Evolutionary conservation across 768 basidiomycete genomes (phyloP).

Genomic region (Dioszegia crocea): DNA sequence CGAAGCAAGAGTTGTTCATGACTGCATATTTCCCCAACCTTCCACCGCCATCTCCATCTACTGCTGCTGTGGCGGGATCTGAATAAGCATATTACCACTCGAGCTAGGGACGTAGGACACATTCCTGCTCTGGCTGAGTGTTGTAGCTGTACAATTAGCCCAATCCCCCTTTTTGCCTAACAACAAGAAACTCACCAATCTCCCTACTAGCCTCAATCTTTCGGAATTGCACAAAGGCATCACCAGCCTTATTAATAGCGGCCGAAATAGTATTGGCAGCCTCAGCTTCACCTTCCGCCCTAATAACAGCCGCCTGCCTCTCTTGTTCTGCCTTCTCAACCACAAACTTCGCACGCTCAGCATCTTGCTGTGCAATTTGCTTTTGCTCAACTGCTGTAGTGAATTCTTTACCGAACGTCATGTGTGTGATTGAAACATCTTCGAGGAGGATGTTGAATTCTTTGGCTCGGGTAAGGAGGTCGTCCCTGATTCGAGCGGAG

Average conservation of each 20-base stretch:
- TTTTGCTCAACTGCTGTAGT: conserved; percentile 91
- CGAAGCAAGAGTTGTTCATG: not conserved
- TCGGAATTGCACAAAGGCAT: conserved; percentile 84
- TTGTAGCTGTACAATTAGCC: conserved; percentile 24
- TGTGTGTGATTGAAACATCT: conserved; percentile 76
- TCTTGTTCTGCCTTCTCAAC: conserved; percentile 99
- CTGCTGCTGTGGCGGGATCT: conserved; percentile 34
- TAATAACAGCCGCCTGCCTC: conserved; percentile 93
- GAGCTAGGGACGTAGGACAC: conserved; percentile 46
- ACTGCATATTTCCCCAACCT: not conserved
- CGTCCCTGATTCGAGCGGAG: conserved; percentile 84
- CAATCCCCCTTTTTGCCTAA: not conserved
- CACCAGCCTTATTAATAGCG: conserved; percentile 65
- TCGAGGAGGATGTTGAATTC: conserved; percentile 95
- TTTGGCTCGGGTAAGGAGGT: conserved; percentile 84
- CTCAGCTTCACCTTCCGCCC: conserved; percentile 97
- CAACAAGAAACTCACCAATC: conserved; percentile 57
- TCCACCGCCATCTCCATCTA: not conserved
- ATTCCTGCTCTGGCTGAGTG: conserved; percentile 43
- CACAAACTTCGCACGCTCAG: conserved; percentile 97
- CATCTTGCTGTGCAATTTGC: conserved; percentile 99
- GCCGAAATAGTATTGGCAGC: conserved; percentile 88
- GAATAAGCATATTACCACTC: conserved; percentile 40
- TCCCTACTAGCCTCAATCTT: conserved; percentile 98
- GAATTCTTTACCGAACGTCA: conserved; percentile 50